phyloP scores from a whole-genome alignment of 257 asterid species.

The Apocynum venetum region DNA sequence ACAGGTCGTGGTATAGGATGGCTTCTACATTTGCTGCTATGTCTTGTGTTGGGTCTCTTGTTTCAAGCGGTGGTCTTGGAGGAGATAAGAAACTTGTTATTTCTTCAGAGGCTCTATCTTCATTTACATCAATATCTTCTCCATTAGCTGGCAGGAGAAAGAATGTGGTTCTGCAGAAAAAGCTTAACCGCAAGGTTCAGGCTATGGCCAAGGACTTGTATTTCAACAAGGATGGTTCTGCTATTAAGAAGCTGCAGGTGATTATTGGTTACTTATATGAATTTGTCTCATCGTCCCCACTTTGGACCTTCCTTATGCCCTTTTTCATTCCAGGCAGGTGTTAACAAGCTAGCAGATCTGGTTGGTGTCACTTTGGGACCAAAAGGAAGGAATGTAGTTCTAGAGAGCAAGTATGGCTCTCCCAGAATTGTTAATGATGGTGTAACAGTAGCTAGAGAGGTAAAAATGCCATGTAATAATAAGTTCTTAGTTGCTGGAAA shows the following conservation, averaged over 20 bases:
- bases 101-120: conserved; percentile 22
- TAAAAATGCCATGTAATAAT: background rate
- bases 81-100: conserved; percentile 19
- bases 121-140: conserved; percentile 26
- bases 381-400: conserved; percentile 38
- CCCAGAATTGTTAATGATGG: conserved; percentile 9
- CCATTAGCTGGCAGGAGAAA: conserved; percentile 16
- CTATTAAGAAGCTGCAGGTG: conserved; percentile 32
- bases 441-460: conserved; percentile 9
- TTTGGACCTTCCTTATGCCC: background rate
- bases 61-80: conserved; percentile 1
- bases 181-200: conserved; percentile 16
- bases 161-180: conserved; percentile 23
- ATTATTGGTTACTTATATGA: background rate
- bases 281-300: background rate
- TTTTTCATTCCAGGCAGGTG: conserved; percentile 25
- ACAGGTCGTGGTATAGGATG: conserved; percentile 12
- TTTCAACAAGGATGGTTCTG: conserved; percentile 35
- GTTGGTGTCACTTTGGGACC: conserved; percentile 40
- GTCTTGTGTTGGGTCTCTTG: conserved; percentile 25
- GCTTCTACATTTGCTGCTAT: conserved; percentile 27
- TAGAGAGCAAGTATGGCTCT: conserved; percentile 21
- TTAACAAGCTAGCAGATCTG: conserved; percentile 36
- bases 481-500: background rate
- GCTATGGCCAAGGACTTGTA: conserved; percentile 35